Conservation (phyloP, 108 stramenopile genomes). For the Tribonema minus region DNA sequence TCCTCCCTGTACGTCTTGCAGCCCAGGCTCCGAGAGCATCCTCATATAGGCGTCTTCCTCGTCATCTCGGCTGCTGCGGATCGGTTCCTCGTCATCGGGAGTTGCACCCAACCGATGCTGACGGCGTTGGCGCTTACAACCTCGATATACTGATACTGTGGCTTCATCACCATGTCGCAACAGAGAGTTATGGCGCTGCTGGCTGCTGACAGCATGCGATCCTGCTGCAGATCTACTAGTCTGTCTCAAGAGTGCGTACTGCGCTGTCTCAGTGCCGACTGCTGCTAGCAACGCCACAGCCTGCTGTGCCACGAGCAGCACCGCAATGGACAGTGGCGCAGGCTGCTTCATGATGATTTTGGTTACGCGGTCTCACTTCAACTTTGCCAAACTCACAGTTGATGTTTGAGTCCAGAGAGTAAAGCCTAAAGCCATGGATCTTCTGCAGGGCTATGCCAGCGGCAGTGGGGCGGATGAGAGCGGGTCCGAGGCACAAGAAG, state of each 20-base stretch:
- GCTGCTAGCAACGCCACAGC: neutral
- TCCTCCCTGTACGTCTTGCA: neutral
- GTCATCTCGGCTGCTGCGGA: neutral
- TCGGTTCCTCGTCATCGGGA: too few species aligned
- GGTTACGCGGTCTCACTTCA: neutral
- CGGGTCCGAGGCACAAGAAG: neutral
- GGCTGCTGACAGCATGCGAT: neutral
- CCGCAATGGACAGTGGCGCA: neutral
- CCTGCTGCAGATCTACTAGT: too few species aligned
- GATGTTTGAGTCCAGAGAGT: too few species aligned
- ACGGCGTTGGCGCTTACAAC: too few species aligned
- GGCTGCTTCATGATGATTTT: neutral
- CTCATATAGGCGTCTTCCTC: neutral
- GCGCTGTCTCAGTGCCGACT: too few species aligned
- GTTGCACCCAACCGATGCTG: too few species aligned
- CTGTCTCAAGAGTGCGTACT: too few species aligned
- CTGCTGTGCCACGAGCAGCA: neutral
- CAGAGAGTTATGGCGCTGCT: neutral
- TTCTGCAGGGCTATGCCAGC: slow-evolving; percentile 33
- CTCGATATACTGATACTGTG: too few species aligned
- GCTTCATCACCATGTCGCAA: neutral
- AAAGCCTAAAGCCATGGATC: slow-evolving; percentile 4
- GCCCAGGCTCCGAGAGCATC: neutral
- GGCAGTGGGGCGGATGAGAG: neutral
- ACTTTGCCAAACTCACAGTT: too few species aligned